Base-by-base conservation (phyloP, 768 basidiomycete genomes). In the Crucibulum laeve region DNA sequence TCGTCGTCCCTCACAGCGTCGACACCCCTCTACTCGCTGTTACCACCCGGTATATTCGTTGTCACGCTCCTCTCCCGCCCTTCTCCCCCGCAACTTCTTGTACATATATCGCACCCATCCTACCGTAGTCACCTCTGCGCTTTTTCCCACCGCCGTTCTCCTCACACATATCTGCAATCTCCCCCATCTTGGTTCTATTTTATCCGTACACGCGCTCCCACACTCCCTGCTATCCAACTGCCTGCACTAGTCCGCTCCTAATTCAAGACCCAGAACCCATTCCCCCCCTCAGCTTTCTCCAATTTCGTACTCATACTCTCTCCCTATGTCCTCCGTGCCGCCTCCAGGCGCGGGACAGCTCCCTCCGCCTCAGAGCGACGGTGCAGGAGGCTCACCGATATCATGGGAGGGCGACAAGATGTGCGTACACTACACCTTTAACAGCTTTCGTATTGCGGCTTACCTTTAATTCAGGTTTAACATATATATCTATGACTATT, bases 371-470 rank as follows among this genome's bases (percentile, higher is more conserved):
- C 54, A 45, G 18, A 53, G 47, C 40, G 55, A 53, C 48, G 44
- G 50, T 50, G 33, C 53, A 46, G 17, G 38, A 44, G 46, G 26
- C 33, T 14, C 23, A 55, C 28, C 58, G n/a, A 21, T 80, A 17
- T 79, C 82, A 46, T 91, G 88, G 88, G 88, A 90, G 57, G 87
- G 87, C 44, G 88, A 91, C 69, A 84, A 73, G 67, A 90, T 90
- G 88, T 89, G 47, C 48, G 79, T 73, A 43, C 41, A 22, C 35
- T 39, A 42, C 49, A 47, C 48, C 42, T 45, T 24, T 41, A 39
- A 22, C 43, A 30, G 21, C 38, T 42, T 21, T 40, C 33, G 18
- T 49, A 41, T 46, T 41, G 26, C 43, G 26, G 38, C 38, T 25
- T 36, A 38, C 44, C 45, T 48, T 36, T 32, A 28, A 14, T 17